Base-by-base conservation (phyloP, 2,329 filamentous ascomycete species). In the Drechmeria coniospora region DNA sequence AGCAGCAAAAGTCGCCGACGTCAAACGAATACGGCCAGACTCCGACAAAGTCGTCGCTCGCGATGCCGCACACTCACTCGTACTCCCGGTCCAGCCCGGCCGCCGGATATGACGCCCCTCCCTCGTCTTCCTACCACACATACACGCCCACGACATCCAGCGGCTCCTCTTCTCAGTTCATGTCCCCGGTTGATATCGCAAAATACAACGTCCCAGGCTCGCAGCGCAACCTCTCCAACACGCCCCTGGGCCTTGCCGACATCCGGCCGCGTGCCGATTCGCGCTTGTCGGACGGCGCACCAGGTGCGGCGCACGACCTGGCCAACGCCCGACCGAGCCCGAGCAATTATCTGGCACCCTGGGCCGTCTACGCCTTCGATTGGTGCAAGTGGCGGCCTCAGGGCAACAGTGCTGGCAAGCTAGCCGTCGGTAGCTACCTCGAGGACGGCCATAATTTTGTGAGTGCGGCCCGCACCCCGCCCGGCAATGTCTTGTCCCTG, bases 371-470 rank as follows among this genome's bases (percentile, higher is more conserved):
- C 51, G 87, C 90, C 9, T 87, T 92, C 44, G 90, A 98, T 57
- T 98, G 90, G 90, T 98, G 90, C 61, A 98, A 98, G 56, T 98
- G 90, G 87, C 74, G 80, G 11, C 75, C 87, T 3, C 73, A 83
- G 44, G 74, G 56, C 43, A 75, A 75, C 39, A 76, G 81, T 36
- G 83, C 82, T 4, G 90, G 90, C 21, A 95, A 95, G 55, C 69
- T 98, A 42, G 90, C 90, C 9, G 67, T 98, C 21, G 90, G 87
- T 33, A 98, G 90, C 59, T 95, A 95, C 50, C 60, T 95, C 28
- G 90, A 98, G 56, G 90, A 98, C 54, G 87, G 86, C 5, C 90
- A 98, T 58, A 98, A 98, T 51, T 98, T 92, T 62, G 84, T 93
- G 61, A 44, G 70, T 53, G 32, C 26, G 25, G 17, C 15, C 18